phyloP scores from a whole-genome alignment of 2,329 filamentous ascomycete genomes.

The Neofusicoccum kwambonambiense region DNA sequence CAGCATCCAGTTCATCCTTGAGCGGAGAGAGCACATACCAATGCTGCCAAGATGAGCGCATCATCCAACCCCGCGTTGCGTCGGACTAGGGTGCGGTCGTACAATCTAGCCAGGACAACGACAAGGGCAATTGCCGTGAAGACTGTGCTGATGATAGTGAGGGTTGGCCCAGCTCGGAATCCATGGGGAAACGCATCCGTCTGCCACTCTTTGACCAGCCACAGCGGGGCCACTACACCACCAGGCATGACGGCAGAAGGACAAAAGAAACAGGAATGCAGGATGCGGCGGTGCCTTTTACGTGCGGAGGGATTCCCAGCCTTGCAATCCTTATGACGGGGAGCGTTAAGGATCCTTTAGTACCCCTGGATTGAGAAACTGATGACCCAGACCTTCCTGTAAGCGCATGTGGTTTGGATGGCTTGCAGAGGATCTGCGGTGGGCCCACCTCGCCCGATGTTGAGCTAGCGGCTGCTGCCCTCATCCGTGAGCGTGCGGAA shows the following conservation, averaged over 20 bases:
- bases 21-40: neutral
- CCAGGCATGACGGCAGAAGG: neutral
- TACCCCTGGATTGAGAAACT: too few species aligned
- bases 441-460: too few species aligned
- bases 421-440: too few species aligned
- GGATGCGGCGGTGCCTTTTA: too few species aligned
- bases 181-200: neutral
- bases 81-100: neutral
- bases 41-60: neutral
- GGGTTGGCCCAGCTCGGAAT: neutral
- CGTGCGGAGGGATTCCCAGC: too few species aligned
- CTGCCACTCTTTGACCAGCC: neutral
- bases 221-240: neutral
- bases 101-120: neutral
- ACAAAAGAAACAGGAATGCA: too few species aligned
- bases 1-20: neutral
- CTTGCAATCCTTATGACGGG: too few species aligned
- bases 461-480: too few species aligned
- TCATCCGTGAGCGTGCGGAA: too few species aligned
- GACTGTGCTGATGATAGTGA: neutral
- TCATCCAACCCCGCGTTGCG: neutral
- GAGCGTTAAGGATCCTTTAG: too few species aligned
- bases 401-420: too few species aligned
- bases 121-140: neutral
- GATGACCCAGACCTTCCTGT: too few species aligned